Evolutionary conservation across 2,329 filamentous ascomycete genomes (phyloP).

Genomic region (Fusarium sp.): DNA sequence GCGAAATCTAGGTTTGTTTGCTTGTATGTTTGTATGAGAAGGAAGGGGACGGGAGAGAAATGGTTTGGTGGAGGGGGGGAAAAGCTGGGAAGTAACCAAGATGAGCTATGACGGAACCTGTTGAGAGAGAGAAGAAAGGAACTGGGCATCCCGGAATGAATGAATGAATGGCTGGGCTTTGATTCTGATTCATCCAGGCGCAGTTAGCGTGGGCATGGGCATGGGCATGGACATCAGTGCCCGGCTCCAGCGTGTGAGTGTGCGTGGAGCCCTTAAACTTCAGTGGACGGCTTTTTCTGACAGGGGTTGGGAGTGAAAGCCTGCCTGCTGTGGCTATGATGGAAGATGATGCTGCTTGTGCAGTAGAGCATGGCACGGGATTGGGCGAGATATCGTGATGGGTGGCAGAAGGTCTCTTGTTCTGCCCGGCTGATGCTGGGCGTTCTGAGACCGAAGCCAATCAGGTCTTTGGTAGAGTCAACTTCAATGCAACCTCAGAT

Average conservation of each 20-base stretch:
- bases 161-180: conserved; percentile 28
- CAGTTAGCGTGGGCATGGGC: conserved; percentile 7
- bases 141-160: conserved; percentile 21
- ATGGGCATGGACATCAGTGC: background rate
- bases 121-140: conserved; percentile 23
- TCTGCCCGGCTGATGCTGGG: conserved; percentile 40
- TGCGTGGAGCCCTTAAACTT: conserved; percentile 33
- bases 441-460: conserved; percentile 15
- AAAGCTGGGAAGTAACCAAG: conserved; percentile 24
- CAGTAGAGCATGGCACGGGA: conserved; percentile 27
- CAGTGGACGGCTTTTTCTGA: conserved; percentile 4
- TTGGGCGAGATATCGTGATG: conserved; percentile 29
- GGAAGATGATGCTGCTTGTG: conserved; percentile 36
- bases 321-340: conserved; percentile 39
- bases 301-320: conserved; percentile 24
- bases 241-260: conserved; percentile 9
- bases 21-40: conserved; percentile 34
- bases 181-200: conserved; percentile 2
- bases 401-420: conserved; percentile 37
- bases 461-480: conserved; percentile 14
- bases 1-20: conserved; percentile 29
- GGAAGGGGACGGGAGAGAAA: conserved; percentile 11
- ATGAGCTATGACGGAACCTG: conserved; percentile 41
- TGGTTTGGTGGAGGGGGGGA: conserved; percentile 24
- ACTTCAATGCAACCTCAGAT: conserved; percentile 23